A percentile compares a stretch with the other conserved stretches of the same genome.
phyloP scores from a whole-genome alignment of 306 rosid species.

The Ormosia emarginata region DNA sequence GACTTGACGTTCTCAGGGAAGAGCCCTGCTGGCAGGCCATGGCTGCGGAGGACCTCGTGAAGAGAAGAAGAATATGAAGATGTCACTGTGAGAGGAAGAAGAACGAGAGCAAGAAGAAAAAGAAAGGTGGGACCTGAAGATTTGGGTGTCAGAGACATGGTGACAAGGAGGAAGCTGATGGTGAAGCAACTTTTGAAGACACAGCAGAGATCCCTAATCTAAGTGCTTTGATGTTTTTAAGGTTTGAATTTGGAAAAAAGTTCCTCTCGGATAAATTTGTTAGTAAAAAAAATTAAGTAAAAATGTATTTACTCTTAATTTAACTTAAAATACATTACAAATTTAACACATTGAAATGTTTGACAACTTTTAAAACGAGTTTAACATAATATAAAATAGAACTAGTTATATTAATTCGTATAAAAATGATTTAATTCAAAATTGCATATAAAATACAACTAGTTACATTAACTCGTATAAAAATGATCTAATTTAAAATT shows the following conservation, averaged over 20 bases:
- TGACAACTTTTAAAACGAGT: no score
- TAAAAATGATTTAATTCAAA: no score
- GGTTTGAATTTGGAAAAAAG: not conserved
- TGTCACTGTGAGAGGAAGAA: conserved; percentile 23
- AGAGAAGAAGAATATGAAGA: conserved; percentile 26
- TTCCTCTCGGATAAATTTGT: no score
- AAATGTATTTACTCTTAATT: no score
- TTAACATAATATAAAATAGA: no score
- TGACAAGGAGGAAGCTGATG: not conserved
- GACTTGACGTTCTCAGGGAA: conserved; percentile 58
- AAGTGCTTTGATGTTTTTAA: conserved; percentile 16
- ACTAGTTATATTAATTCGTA: no score
- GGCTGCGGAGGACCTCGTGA: conserved; percentile 44
- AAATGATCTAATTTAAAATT: no score
- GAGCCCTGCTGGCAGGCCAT: conserved; percentile 74
- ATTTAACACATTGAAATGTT: no score
- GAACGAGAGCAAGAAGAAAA: not conserved
- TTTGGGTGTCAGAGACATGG: conserved; percentile 41
- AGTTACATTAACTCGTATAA: no score
- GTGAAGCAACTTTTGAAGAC: not conserved
- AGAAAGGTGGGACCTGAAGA: conserved; percentile 4
- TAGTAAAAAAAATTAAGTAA: no score
- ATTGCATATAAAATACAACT: no score
- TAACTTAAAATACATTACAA: no score
- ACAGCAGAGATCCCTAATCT: not conserved